Base-by-base conservation (phyloP, 352 stramenopile species). In the Pythium myriotylum region DNA sequence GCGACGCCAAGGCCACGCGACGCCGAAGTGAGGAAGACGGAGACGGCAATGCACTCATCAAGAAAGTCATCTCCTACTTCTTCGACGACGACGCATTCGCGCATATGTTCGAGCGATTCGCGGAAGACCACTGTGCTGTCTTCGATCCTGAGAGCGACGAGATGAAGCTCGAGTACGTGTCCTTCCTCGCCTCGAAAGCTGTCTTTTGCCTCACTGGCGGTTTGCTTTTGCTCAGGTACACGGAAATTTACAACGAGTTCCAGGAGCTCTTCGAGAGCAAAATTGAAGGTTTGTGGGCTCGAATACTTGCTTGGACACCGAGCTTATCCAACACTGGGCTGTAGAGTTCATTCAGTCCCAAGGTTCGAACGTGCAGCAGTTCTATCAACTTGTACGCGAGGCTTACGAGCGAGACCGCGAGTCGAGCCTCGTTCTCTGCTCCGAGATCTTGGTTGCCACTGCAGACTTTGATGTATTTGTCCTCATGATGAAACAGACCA, bases 401-500 rank as follows among this genome's bases (percentile, higher is more conserved):
- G 83, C 79, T 2, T 85, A 92, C 54, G 73, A 85, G 42, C 47
- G 64, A 6, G 72, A 92, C 43, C 79, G 74, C 19, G 65, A 90
- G 63, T 85, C 77, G 6, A 86, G 77, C 26, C 77, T 82, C 16
- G 80, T 86, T 19, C 62, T 90, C 1, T 89, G 81, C 74, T 86
- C 83, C 3, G 75, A 89, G 67, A 92, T 92, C 61, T 74, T 92
- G 16, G 79, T 90, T 10, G 83, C 83, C 13, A 92, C 83, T 10
- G 80, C 77, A 13, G 83, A 92, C 68, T 90, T 92, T 60, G 80
- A 90, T 49, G 83, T 92, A 32, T 92, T 90, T 49, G 83, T 92
- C 26, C 39, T 90, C 49, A 92, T 92, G 83, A 92, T 92, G 83
- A 83, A 84, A 35, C 83, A 92, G 64, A 89, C 80, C 6, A 92